Evolutionary conservation across 208 protist species (phyloP), one percentile per base, ranked within the genome.

Genomic region (Zelonia costaricensis): DNA sequence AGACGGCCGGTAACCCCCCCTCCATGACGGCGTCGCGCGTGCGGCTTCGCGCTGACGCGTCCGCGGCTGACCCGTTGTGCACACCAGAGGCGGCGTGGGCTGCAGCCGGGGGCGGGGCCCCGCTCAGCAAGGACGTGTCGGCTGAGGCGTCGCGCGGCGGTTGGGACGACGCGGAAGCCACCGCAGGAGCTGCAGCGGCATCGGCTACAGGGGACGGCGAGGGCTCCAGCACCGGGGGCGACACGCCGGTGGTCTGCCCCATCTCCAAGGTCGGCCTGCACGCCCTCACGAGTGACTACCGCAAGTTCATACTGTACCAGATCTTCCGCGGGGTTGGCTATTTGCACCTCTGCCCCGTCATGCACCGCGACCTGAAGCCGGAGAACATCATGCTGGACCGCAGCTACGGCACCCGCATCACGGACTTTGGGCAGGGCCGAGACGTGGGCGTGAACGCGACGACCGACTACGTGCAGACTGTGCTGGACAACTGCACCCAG

Each of bases 341-440:
- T 75, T 80, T 99, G 48, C 94, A 98, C 40, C 60, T 67, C 12
- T 93, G 85, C 61, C 73, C 51, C 0, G 82, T 98, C 7, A 86
- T 98, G 10, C 95, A 98, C 60, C 81, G 95, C 3, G 95, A 98
- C 69, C 49, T 98, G 38, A 98, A 97, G 60, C 94, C 94, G 8
- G 82, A 91, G 59, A 97, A 97, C 68, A 78, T 98, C 30, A 79
- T 97, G 61, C 60, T 98, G 9, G 90, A 97, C 59, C 72, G 82
- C 31, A 92, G 94, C 69, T 98, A 97, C 82, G 68, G 80, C 30
- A 84, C 92, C 38, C 86, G 94, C 54, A 80, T 99, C 16, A 96
- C 92, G 22, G 98, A 99, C 76, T 99, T 99, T 79, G 98, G 98
- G 15, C 86, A 99, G 43, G 98, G 97, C 12, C 65, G 98, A 16